phyloP scores from a whole-genome alignment of 192 early-diverging fungal species.

The Coemansia reversa region DNA sequence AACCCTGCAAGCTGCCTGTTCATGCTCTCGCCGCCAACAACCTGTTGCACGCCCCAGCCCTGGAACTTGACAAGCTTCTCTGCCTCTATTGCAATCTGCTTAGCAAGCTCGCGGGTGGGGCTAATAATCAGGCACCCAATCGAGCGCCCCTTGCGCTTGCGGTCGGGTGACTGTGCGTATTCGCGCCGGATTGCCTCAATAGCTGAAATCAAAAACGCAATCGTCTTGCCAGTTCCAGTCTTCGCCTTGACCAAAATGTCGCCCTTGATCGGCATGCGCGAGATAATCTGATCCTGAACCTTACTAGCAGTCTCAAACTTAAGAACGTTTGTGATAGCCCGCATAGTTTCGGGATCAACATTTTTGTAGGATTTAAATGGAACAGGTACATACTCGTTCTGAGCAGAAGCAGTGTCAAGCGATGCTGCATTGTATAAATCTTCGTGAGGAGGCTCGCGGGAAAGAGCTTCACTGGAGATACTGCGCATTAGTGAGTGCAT shows the following conservation, averaged over 20 bases:
- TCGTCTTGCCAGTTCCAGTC: constrained; percentile 96
- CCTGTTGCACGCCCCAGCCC: constrained; percentile 63
- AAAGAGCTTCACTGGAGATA: constrained; percentile 31
- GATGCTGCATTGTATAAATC: background rate
- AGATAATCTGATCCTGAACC: constrained; percentile 84
- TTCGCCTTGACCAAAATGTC: constrained; percentile 95
- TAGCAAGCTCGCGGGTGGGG: constrained; percentile 89
- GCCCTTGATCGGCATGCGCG: constrained; percentile 61
- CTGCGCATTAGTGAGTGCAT: constrained; percentile 3
- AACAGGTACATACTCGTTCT: constrained; percentile 53
- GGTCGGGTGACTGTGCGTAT: constrained; percentile 63
- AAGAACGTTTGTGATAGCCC: constrained; percentile 64
- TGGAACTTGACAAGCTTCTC: constrained; percentile 60
- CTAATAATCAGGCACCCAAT: constrained; percentile 76
- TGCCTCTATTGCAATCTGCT: constrained; percentile 81
- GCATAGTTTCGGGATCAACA: constrained; percentile 48
- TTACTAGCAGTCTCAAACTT: constrained; percentile 75
- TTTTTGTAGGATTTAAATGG: constrained; percentile 57
- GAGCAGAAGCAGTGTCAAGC: background rate
- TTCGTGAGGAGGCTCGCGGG: constrained; percentile 3
- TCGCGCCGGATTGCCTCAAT: constrained; percentile 68
- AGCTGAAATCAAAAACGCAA: constrained; percentile 91
- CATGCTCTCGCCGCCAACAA: constrained; percentile 77
- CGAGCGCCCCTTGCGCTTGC: constrained; percentile 44
- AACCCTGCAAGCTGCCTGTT: constrained; percentile 56